Conservation (phyloP, 192 early-diverging fungal species). For the Coemansia sp. region DNA sequence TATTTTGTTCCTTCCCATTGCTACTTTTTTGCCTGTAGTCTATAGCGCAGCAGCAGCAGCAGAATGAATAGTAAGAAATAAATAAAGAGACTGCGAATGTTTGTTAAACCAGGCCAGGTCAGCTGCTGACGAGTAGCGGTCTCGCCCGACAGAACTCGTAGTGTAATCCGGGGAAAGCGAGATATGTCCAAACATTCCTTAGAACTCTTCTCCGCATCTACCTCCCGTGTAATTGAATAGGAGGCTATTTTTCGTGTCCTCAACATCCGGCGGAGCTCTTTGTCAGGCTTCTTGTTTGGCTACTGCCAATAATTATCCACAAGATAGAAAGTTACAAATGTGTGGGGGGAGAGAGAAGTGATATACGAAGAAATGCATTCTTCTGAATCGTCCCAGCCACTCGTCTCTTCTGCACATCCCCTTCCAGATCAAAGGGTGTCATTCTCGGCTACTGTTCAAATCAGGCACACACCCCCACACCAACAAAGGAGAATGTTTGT, state of each 20-base stretch:
- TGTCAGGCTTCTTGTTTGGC: not conserved
- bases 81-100: not conserved
- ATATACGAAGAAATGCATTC: not conserved
- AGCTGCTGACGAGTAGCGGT: not conserved
- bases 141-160: not conserved
- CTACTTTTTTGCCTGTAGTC: not conserved
- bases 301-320: not conserved
- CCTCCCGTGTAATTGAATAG: not conserved
- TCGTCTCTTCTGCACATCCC: not conserved
- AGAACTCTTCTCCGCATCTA: not conserved
- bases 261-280: not conserved
- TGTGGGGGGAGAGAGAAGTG: not conserved
- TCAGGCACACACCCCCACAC: not conserved
- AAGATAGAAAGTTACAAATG: not conserved
- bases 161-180: not conserved
- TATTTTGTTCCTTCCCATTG: conserved; percentile 57
- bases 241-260: not conserved
- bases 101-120: not conserved
- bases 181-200: conserved; percentile 5
- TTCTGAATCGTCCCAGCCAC: not conserved
- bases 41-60: not conserved
- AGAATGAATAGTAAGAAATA: not conserved
- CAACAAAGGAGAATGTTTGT: not conserved
- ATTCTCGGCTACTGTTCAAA: not conserved
- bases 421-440: not conserved